These are phyloP conservation scores for Xylaria sp. DNA, from an alignment of 2,329 filamentous ascomycete species.

Conservation along the genomic window DNA sequence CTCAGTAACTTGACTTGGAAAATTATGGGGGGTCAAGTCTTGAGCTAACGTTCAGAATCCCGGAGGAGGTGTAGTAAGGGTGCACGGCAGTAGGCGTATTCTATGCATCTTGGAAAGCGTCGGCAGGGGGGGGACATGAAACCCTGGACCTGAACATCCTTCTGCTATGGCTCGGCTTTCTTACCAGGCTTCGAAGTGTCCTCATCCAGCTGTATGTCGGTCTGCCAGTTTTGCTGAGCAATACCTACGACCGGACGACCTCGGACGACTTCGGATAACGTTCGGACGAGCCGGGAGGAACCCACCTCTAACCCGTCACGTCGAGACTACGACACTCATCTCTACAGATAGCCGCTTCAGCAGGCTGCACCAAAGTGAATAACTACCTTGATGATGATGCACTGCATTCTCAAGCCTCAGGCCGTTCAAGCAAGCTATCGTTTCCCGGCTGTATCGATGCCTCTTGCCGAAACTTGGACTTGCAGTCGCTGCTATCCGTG, in stretches of 20 bases:
- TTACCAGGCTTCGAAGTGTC: not conserved
- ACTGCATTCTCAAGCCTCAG: too few relatives aligned
- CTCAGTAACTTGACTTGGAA: too few relatives aligned
- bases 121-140: not conserved
- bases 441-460: not conserved
- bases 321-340: not conserved
- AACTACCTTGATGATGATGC: too few relatives aligned
- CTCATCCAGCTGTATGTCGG: not conserved
- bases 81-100: too few relatives aligned
- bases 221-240: not conserved
- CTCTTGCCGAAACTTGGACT: not conserved
- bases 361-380: too few relatives aligned
- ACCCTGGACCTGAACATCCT: not conserved
- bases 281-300: not conserved
- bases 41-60: too few relatives aligned
- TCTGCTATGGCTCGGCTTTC: not conserved
- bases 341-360: too few relatives aligned
- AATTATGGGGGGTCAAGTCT: too few relatives aligned
- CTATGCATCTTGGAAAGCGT: not conserved
- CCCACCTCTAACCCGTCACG: not conserved
- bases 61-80: too few relatives aligned
- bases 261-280: not conserved
- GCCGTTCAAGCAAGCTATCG: too few relatives aligned
- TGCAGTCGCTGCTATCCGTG: not conserved
- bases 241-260: not conserved